Evolutionary conservation across 805 yeast species (phyloP), one percentile per base, ranked within the genome.

Genomic region (Starmerella stellata): DNA sequence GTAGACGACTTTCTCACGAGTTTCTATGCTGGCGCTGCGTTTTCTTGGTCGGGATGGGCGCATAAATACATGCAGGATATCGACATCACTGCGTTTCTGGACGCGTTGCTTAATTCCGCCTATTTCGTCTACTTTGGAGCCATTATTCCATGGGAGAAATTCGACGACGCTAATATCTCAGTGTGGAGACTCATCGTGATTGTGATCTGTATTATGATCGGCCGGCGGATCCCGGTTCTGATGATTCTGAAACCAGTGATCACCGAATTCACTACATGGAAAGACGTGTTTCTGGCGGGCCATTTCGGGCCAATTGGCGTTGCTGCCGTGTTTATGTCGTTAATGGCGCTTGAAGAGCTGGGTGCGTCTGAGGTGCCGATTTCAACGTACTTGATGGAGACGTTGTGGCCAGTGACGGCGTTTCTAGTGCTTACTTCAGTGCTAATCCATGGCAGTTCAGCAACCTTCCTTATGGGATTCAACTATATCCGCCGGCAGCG

Each of bases 361-460:
- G 62, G 47, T 59, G 62, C 49, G 18, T 24, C 18, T 17, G 46
- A 38, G 16, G 37, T 24, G 7, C 23, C 34, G 11, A 37, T 38
- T 1, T 37, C 44, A 14, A 29, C 35, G 50, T 73, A 65, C 48
- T 52, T 77, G 11, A 64, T 78, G 30, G 70, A 75, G 0, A 55
- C 68, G 8, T 64, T 82, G 34, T 82, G 94, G 94, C 93, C 93
- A 1, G 66, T 79, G 9, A 75, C 76, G 0, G 71, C 82, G 23
- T 85, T 83, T 52, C 61, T 83, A 45, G 77, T 83, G 21, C 65
- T 83, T 3, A 66, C 82, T 1, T 83, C 94, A 0, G 79, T 83
- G 48, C 61, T 80, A 20, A 87, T 83, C 19, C 95, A 83, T 57
- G 95, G 95, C 3, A 78, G 87, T 0, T 80, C 93, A 0, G 83